Base-by-base conservation (phyloP, 2,329 filamentous ascomycete genomes). In the Hortaea werneckii region DNA sequence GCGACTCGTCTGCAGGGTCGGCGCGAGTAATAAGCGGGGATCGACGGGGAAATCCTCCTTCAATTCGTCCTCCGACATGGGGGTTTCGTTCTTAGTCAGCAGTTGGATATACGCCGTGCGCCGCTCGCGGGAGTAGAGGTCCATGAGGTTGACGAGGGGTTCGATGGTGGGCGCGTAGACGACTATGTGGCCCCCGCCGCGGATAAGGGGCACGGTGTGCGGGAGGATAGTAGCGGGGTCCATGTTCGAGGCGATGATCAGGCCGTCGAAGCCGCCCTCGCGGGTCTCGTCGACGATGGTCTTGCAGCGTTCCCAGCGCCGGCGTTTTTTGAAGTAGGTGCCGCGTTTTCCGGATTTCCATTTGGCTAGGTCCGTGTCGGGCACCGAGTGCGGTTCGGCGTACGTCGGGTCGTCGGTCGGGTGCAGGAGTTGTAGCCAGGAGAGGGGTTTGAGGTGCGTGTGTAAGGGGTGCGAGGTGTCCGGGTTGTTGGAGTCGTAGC, bases 401-500 rank as follows among this genome's bases (percentile, higher is more conserved):
- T 94, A 95, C 4, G 83, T 79, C 1, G 77, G 75, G 64, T 96
- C 92, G 29, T 79, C 71, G 32, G 78, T 69, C 0, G 92, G 92
- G 26, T 84, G 76, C 11, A 95, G 70, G 5, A 98, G 78, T 66
- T 96, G 90, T 2, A 96, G 77, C 89, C 90, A 98, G 28, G 87
- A 90, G 29, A 96, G 72, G 5, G 83, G 79, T 58, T 90, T 83
- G 43, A 98, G 78, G 61, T 92, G 83, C 11, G 78, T 82, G 64
- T 83, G 77, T 8, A 98, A 78, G 0, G 92, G 90, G 61, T 96
- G 92, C 26, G 79, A 72, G 10, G 76, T 44, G 73, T 64, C 40
- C 57, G 73, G 76, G 52, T 75, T 76, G 38, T 82, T 79, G 50
- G 79, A 79, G 66, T 94, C 87, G 68, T 82, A 96, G 64, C 80